A percentile compares a stretch with the other conserved stretches of the same genome.
phyloP scores from a whole-genome alignment of 192 early-diverging fungal species.

The Coemansia asiatica region DNA sequence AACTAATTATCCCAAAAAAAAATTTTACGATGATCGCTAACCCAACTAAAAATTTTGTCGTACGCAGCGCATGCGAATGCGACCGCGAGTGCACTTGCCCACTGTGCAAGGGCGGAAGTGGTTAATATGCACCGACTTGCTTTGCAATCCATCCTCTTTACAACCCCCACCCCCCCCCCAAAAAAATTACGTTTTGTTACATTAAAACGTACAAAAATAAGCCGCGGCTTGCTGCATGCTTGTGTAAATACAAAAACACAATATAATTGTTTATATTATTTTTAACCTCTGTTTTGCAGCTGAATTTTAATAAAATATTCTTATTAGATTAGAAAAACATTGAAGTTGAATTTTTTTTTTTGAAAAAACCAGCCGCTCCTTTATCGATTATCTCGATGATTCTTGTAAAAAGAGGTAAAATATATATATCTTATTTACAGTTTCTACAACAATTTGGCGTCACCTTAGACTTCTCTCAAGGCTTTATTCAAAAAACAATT shows the following conservation, averaged over 20 bases:
- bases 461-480: neutral
- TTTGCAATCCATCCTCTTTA: neutral
- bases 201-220: slow-evolving; percentile 1
- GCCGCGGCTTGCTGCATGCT: slow-evolving; percentile 1
- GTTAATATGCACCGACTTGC: neutral
- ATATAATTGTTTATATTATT: slow-evolving; percentile 1
- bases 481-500: neutral
- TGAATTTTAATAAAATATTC: neutral
- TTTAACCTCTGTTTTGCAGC: slow-evolving; percentile 1
- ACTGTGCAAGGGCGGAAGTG: slow-evolving; percentile 10
- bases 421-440: neutral
- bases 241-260: neutral
- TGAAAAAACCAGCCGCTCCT: neutral
- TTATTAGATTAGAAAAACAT: neutral
- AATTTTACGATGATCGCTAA: neutral
- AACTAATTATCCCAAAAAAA: neutral
- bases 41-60: neutral
- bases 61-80: neutral
- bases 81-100: slow-evolving; percentile 13
- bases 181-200: slow-evolving; percentile 1
- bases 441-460: neutral
- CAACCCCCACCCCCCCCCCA: neutral
- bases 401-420: neutral
- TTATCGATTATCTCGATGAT: neutral
- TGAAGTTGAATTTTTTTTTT: neutral